Evolutionary conservation across 2,329 filamentous ascomycete genomes (phyloP).

Genomic region (Scedosporium boydii): DNA sequence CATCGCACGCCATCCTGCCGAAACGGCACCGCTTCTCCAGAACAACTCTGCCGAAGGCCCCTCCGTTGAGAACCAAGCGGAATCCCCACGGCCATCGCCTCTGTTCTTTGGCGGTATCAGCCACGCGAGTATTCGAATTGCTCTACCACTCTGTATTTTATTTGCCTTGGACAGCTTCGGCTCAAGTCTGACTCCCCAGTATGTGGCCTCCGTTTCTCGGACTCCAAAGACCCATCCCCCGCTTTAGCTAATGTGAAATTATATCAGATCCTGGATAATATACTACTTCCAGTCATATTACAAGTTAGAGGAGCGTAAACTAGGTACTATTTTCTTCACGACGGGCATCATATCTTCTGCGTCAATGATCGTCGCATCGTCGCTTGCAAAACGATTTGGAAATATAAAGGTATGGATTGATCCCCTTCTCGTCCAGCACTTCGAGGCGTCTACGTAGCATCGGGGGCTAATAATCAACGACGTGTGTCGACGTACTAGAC

Average conservation of each 20-base stretch:
- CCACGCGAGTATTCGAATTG: constrained; percentile 38
- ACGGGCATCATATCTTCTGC: constrained; percentile 40
- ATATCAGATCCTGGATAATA: constrained; percentile 43
- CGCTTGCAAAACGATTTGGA: constrained; percentile 44
- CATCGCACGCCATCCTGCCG: neutral
- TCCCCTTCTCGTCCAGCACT: constrained; percentile 10
- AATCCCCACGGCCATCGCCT: constrained; percentile 33
- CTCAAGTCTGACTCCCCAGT: constrained; percentile 58
- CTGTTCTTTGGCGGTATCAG: constrained; percentile 31
- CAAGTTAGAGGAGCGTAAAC: constrained; percentile 33
- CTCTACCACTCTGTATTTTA: constrained; percentile 55
- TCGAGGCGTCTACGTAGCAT: too few relatives aligned
- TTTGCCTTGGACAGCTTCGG: constrained; percentile 62
- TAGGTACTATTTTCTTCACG: constrained; percentile 46
- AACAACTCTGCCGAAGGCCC: neutral
- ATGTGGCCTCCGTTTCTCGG: constrained; percentile 17
- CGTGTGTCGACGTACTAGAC: constrained; percentile 31
- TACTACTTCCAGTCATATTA: constrained; percentile 44
- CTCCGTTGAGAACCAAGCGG: neutral
- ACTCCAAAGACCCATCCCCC: constrained; percentile 27
- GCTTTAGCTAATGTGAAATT: too few relatives aligned
- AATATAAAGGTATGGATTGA: constrained; percentile 50
- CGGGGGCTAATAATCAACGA: too few relatives aligned
- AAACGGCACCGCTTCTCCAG: neutral
- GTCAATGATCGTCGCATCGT: constrained; percentile 43